phyloP scores from a whole-genome alignment of 1,284 basidiomycete genomes.

The Mrakiaceae sp. region DNA sequence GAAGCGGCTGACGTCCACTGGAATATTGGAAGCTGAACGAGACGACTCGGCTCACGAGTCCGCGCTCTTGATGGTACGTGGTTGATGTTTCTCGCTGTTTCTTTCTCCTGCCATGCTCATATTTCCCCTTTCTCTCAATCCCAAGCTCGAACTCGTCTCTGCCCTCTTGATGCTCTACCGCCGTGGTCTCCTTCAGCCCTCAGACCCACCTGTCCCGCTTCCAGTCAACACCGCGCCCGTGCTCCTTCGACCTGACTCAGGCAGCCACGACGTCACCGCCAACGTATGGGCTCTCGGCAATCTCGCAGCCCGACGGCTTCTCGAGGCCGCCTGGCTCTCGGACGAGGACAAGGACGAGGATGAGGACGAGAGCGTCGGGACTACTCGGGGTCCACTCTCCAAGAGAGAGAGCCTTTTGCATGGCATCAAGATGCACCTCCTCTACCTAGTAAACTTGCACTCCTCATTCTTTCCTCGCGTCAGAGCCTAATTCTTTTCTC shows the following conservation, averaged over 20 bases:
- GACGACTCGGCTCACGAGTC: too few species aligned
- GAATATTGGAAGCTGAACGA: too few species aligned
- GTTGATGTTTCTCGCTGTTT: too few species aligned
- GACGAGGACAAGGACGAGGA: background rate
- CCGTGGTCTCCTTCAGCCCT: slow-evolving; percentile 9
- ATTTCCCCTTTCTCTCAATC: background rate
- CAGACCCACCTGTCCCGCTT: slow-evolving; percentile 7
- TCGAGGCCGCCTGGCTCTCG: background rate
- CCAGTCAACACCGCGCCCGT: background rate
- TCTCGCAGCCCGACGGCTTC: background rate
- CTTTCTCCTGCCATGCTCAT: background rate
- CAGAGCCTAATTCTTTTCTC: background rate
- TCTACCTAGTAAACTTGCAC: slow-evolving; percentile 1
- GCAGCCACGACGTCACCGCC: background rate
- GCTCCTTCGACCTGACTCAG: background rate
- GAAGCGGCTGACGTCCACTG: too few species aligned
- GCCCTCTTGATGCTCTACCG: slow-evolving; percentile 10
- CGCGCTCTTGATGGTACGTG: too few species aligned
- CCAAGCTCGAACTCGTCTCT: slow-evolving; percentile 7
- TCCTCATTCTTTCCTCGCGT: background rate
- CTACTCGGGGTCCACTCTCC: too few species aligned
- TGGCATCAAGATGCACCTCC: slow-evolving; percentile 4
- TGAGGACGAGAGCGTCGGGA: too few species aligned
- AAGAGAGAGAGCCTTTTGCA: too few species aligned
- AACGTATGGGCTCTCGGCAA: background rate